Evolutionary conservation across 371 early-diverging fungal genomes (phyloP), one percentile per base, ranked within the genome.

Genomic region (Haplosporangium sp.): DNA sequence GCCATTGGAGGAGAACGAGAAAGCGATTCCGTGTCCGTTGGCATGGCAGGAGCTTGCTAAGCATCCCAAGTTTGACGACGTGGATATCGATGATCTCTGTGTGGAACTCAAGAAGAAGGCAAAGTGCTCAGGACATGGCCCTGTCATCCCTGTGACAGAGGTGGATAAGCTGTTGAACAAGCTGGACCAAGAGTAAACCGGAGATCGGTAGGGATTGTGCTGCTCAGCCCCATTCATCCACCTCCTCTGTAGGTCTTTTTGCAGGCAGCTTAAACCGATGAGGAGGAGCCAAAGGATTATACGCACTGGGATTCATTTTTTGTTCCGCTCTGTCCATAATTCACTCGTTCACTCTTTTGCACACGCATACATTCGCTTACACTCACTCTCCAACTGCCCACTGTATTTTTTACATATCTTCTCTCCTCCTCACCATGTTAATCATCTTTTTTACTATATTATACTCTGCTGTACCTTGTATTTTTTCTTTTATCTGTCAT

Each of bases 101-200:
- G 74, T 79, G 52, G 87, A 86, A 50, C 76, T 90, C 80, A 87
- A 87, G 62, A 63, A 85, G 36, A 90, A 87, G 65, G 86, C 88
- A 5, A 87, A 83, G 61, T 87, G 87, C 62, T 86, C 87, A 23
- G 83, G 77, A 12, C 70, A 83, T 51, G 87, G 87, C 0, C 86
- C 87, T 23, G 82, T 85, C 0, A 83, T 87, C 64, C 67, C 82
- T 14, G 74, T 83, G 48, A 59, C 77, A 48, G 88, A 86, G 41
- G 70, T 88, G 29, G 63, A 82, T 37, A 74, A 81, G 51, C 37
- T 79, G 58, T 65, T 72, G 69, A 62, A 40, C 69, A 56, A 66
- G 74, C 36, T 69, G 58, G 46, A 63, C 12, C 67, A 67, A 37
- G 63, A 75, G 43, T 70, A 65, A 37, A 42, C 1, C 45, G 10